Conservation (phyloP, 345 rosid species). For the Toxicodendron radicans region DNA sequence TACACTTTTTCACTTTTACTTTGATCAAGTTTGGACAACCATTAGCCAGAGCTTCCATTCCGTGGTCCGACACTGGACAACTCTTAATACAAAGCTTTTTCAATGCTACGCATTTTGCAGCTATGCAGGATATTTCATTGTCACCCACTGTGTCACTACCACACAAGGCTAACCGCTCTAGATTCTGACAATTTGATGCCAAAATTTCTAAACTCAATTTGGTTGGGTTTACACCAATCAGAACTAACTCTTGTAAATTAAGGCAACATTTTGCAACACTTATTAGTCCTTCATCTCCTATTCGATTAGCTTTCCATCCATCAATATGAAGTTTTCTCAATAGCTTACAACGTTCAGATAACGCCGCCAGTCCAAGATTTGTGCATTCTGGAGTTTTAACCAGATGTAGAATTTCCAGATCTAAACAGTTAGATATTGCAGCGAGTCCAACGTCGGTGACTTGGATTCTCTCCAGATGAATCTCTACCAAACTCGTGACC, state of each 20-base stretch:
- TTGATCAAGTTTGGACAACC: constrained; percentile 84
- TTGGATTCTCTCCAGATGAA: constrained; percentile 71
- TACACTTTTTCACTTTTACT: constrained; percentile 81
- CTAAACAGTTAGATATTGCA: constrained; percentile 53
- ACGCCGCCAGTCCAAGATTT: constrained; percentile 46
- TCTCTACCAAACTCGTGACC: constrained; percentile 51
- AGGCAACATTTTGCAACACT: constrained; percentile 58
- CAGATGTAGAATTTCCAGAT: constrained; percentile 69
- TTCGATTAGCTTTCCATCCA: constrained; percentile 69
- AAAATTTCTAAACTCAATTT: constrained; percentile 52
- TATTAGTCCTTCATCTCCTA: constrained; percentile 64
- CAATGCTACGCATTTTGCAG: constrained; percentile 61
- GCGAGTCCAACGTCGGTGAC: constrained; percentile 59
- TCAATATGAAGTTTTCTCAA: constrained; percentile 78
- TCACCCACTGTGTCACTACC: constrained; percentile 79
- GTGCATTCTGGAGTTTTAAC: constrained; percentile 75
- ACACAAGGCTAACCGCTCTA: constrained; percentile 73
- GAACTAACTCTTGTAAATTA: constrained; percentile 70
- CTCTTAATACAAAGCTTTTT: constrained; percentile 79
- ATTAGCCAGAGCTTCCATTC: constrained; percentile 64
- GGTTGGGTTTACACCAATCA: constrained; percentile 71
- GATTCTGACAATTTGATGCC: constrained; percentile 59
- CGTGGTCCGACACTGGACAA: constrained; percentile 60
- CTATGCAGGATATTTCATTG: constrained; percentile 60
- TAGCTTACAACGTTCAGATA: constrained; percentile 59